Conservation (phyloP, 345 rosid genomes). For the Turritis glabra region DNA sequence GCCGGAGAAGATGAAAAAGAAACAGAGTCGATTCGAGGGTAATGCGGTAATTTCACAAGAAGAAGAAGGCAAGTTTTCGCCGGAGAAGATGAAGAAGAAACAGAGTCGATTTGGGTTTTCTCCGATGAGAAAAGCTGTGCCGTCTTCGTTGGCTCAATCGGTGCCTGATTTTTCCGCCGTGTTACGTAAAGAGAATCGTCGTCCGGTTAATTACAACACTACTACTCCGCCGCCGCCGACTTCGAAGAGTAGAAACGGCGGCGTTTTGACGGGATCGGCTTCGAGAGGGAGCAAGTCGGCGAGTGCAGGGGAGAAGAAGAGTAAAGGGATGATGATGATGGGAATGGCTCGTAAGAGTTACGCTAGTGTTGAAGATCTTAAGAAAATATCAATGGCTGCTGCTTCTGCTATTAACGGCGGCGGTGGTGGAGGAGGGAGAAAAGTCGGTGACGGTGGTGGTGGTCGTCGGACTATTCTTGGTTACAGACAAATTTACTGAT, state of each 20-base stretch:
- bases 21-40: constrained; percentile 69
- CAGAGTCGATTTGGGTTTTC: constrained; percentile 58
- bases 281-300: constrained; percentile 75
- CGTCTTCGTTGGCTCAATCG: constrained; percentile 64
- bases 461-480: constrained; percentile 50
- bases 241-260: constrained; percentile 37
- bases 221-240: constrained; percentile 57
- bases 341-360: constrained; percentile 64
- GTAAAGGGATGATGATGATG: constrained; percentile 41
- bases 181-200: constrained; percentile 81
- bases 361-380: constrained; percentile 66
- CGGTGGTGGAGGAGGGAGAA: constrained; percentile 46
- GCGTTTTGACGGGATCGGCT: constrained; percentile 41
- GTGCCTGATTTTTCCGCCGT: constrained; percentile 83
- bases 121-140: constrained; percentile 18
- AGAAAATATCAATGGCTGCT: constrained; percentile 57
- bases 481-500: constrained; percentile 44
- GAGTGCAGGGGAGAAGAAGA: constrained; percentile 61
- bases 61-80: constrained; percentile 19
- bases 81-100: constrained; percentile 44
- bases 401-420: constrained; percentile 56
- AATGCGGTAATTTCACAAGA: constrained; percentile 33
- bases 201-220: constrained; percentile 41
- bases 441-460: constrained; percentile 23
- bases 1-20: constrained; percentile 51